These are phyloP conservation scores for Candida pini DNA, from an alignment of 805 yeast species.

Conservation along the genomic window DNA sequence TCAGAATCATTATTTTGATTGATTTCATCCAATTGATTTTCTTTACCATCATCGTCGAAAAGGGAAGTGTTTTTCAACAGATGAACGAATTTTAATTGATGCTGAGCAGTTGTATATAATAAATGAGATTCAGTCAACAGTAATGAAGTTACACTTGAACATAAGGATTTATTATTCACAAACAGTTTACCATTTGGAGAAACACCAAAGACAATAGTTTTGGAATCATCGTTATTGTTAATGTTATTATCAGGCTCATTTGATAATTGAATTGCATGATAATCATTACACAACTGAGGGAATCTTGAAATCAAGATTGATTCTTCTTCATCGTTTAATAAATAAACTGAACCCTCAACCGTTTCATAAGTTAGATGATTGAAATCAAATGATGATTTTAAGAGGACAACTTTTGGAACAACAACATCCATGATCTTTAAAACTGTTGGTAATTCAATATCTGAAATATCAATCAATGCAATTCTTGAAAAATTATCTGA, in stretches of 20 bases:
- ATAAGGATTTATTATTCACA: slow-evolving; percentile 52
- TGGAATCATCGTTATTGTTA: slow-evolving; percentile 6
- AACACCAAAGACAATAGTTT: slow-evolving; percentile 59
- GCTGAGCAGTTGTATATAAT: slow-evolving; percentile 83
- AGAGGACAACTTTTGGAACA: slow-evolving; percentile 45
- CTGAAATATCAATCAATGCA: slow-evolving; percentile 42
- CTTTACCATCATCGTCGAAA: slow-evolving; percentile 12
- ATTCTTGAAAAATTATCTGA: slow-evolving; percentile 44
- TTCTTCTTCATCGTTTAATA: slow-evolving; percentile 30
- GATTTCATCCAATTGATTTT: slow-evolving; percentile 7
- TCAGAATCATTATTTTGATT: slow-evolving; percentile 15
- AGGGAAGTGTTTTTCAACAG: slow-evolving; percentile 29
- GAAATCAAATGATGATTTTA: slow-evolving; percentile 52
- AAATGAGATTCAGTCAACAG: slow-evolving; percentile 66
- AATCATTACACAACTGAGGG: slow-evolving; percentile 65
- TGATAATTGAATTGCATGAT: slow-evolving; percentile 36
- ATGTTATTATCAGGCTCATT: slow-evolving; percentile 16
- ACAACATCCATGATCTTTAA: slow-evolving; percentile 37
- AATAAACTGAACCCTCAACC: slow-evolving; percentile 54
- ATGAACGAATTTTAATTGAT: slow-evolving; percentile 76
- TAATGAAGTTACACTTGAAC: slow-evolving; percentile 78
- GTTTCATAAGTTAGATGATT: slow-evolving; percentile 50
- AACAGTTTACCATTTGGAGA: slow-evolving; percentile 70
- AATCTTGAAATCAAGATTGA: slow-evolving; percentile 40
- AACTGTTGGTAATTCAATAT: slow-evolving; percentile 36